Base-by-base conservation (phyloP, 2,329 filamentous ascomycete genomes). In the Fusarium penzigii region DNA sequence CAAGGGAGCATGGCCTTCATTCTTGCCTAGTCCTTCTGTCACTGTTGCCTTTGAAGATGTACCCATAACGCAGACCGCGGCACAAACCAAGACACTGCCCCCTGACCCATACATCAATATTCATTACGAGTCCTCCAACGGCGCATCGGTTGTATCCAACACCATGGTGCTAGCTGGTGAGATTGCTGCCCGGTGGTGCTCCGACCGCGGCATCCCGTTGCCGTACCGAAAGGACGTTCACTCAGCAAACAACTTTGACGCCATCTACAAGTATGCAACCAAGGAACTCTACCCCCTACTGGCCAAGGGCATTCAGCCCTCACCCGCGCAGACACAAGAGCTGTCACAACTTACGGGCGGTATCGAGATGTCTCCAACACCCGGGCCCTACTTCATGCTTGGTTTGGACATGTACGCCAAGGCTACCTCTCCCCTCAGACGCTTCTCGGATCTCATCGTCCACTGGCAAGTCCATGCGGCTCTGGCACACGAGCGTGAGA, bases 381-480 rank as follows among this genome's bases (percentile, higher is more conserved):
- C 84, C 0, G 79, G 76, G 9, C 79, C 79, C 6, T 80, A 86
- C 68, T 77, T 81, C 54, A 73, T 79, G 42, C 75, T 87, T 52
- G 86, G 85, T 16, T 65, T 81, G 2, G 76, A 83, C 48, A 80
- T 81, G 71, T 87, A 88, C 67, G 73, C 81, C 52, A 87, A 85
- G 59, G 79, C 79, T 39, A 88, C 86, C 8, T 86, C 82, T 45
- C 86, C 86, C 16, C 75, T 89, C n/a, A 82, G 86, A 34, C 80
- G 86, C 41, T 88, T 80, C 68, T 70, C 75, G 6, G 86, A 89
- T 67, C 70, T 88, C 43, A 65, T 88, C 32, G 77, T 81, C 2
- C 85, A 88, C 70, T 88, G 83, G 82, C 85, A 88, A 67, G 81
- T 88, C 55, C 79, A 86, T 62, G 80, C 79, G 3, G 78, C 82